Evolutionary conservation across 139 green algal genomes (phyloP).

Genomic region (Penium margaritaceum): DNA sequence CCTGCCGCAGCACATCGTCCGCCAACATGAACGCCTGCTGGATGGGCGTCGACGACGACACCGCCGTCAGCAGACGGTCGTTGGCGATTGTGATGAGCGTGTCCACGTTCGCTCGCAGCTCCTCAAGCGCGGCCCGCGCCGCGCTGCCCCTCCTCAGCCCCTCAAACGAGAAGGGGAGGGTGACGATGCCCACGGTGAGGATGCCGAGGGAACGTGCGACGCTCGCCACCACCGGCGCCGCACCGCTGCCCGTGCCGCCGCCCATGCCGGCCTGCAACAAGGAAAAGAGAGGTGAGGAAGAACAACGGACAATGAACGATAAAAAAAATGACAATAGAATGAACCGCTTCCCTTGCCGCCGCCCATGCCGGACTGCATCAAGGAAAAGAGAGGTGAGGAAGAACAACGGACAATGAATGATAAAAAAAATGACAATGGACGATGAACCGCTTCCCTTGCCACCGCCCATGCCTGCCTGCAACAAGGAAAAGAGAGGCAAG

Average conservation of each 20-base stretch:
- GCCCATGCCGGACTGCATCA: conserved; percentile 94
- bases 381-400: too few species aligned
- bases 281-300: not conserved
- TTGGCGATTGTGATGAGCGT: conserved; percentile 97
- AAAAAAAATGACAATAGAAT: not conserved
- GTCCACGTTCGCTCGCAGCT: conserved; percentile 78
- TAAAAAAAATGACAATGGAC: too few species aligned
- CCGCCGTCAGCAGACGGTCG: conserved; percentile 73
- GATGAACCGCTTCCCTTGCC: conserved; percentile 87
- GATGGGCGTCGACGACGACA: conserved; percentile 64
- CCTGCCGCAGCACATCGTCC: conserved; percentile 81
- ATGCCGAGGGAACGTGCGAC: conserved; percentile 79
- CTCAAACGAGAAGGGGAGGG: conserved; percentile 93
- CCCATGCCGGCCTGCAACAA: conserved; percentile 77
- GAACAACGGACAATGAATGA: too few species aligned
- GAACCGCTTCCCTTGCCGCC: conserved; percentile 88
- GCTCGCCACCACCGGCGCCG: conserved; percentile 81
- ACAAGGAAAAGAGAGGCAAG: too few species aligned
- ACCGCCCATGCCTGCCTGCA: conserved; percentile 93
- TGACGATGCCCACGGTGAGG: conserved; percentile 93
- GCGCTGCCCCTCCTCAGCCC: conserved; percentile 72
- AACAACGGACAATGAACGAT: not conserved
- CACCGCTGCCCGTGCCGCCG: conserved; percentile 87
- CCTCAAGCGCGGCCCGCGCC: conserved; percentile 65
- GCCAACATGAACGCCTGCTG: conserved; percentile 82